phyloP scores from a whole-genome alignment of 2,329 filamentous ascomycete species.

The Fusarium sp. region DNA sequence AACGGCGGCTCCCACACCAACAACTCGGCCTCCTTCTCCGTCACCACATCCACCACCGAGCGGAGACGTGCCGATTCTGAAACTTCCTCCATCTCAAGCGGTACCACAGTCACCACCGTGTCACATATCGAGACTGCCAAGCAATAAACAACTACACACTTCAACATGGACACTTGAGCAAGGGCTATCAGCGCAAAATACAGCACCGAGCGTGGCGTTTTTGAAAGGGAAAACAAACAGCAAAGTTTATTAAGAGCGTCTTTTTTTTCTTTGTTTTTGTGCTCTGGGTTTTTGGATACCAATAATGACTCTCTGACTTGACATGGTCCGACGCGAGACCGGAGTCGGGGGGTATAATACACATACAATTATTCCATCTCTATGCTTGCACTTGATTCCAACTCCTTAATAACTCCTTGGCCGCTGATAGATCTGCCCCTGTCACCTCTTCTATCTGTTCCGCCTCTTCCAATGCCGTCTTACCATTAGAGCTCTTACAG shows the following conservation, averaged over 20 bases:
- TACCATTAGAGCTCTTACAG: neutral
- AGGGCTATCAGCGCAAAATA: neutral
- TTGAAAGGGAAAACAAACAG: constrained; percentile 21
- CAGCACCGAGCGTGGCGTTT: constrained; percentile 32
- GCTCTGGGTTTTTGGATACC: neutral
- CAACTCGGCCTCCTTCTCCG: constrained; percentile 27
- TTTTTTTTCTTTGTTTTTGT: neutral
- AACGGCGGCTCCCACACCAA: constrained; percentile 38
- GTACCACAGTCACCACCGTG: constrained; percentile 32
- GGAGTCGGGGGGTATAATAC: neutral
- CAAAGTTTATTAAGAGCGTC: neutral
- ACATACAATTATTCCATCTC: neutral
- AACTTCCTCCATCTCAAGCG: constrained; percentile 40
- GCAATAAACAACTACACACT: constrained; percentile 17
- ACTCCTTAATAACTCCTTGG: neutral
- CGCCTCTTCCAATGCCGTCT: neutral
- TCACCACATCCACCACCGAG: neutral
- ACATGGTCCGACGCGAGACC: neutral
- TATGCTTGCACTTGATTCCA: neutral
- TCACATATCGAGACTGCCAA: constrained; percentile 41
- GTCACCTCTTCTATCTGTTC: neutral
- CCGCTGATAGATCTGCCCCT: neutral
- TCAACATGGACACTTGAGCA: neutral
- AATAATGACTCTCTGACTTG: neutral
- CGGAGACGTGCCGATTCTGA: constrained; percentile 33